Evolutionary conservation across 768 basidiomycete species (phyloP).

Genomic region (Austroboletus festivus): DNA sequence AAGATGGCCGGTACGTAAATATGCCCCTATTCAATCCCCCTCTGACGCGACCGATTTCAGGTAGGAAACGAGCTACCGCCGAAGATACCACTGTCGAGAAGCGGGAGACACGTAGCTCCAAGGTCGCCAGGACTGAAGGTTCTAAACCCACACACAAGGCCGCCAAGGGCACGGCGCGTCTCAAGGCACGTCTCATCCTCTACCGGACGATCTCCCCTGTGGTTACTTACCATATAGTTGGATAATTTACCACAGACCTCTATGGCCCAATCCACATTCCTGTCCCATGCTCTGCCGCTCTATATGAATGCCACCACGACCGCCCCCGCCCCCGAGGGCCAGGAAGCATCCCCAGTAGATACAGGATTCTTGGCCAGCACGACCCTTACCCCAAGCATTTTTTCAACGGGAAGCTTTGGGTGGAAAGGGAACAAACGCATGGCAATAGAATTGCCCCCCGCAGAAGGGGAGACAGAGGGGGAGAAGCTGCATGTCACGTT

Average conservation of each 20-base stretch:
- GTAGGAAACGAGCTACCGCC: slow-evolving; percentile 47
- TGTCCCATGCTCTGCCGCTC: slow-evolving; percentile 63
- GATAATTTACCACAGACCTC: slow-evolving; percentile 34
- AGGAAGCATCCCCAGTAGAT: slow-evolving; percentile 41
- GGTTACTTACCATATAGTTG: slow-evolving; percentile 1
- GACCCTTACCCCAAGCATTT: slow-evolving; percentile 55
- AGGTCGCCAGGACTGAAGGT: slow-evolving; percentile 47
- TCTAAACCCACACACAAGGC: slow-evolving; percentile 30
- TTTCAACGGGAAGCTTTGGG: slow-evolving; percentile 76
- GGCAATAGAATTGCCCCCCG: slow-evolving; percentile 56
- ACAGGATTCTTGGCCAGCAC: slow-evolving; percentile 58
- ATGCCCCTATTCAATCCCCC: slow-evolving; percentile 12
- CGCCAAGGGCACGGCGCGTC: slow-evolving; percentile 38
- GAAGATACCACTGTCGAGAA: slow-evolving; percentile 29
- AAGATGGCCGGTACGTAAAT: slow-evolving; percentile 31
- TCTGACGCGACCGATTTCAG: slow-evolving; percentile 16
- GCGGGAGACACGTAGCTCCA: slow-evolving; percentile 45
- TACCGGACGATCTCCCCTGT: neutral
- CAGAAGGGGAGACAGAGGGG: slow-evolving; percentile 44
- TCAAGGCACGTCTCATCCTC: slow-evolving; percentile 40
- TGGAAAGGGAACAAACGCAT: slow-evolving; percentile 79
- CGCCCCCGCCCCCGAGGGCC: slow-evolving; percentile 40
- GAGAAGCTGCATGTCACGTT: slow-evolving; percentile 73
- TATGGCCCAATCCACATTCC: slow-evolving; percentile 52
- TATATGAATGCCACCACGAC: slow-evolving; percentile 69